These are phyloP conservation scores for Verticillium zaregamsianum DNA, from an alignment of 2,329 filamentous ascomycete genomes.

Conservation along the genomic window DNA sequence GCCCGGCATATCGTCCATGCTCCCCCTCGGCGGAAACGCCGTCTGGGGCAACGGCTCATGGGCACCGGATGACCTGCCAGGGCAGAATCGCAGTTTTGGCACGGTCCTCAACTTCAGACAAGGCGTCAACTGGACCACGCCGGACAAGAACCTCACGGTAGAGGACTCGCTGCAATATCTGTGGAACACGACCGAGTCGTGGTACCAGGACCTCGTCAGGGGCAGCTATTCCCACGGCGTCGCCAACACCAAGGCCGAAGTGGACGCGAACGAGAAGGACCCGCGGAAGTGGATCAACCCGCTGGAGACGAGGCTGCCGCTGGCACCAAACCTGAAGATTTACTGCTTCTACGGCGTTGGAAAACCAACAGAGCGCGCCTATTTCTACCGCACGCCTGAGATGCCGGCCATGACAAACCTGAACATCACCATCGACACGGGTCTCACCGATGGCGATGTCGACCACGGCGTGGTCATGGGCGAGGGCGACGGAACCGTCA, in stretches of 20 bases:
- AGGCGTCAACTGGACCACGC: constrained; percentile 58
- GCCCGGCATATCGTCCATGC: constrained; percentile 95
- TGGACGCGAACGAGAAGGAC: constrained; percentile 76
- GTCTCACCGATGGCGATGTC: constrained; percentile 52
- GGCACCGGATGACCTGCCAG: constrained; percentile 81
- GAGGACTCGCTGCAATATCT: constrained; percentile 74
- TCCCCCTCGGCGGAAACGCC: constrained; percentile 86
- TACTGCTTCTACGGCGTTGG: constrained; percentile 97
- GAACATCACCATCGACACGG: constrained; percentile 71
- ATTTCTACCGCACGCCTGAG: constrained; percentile 77
- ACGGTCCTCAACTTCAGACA: constrained; percentile 79
- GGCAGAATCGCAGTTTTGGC: constrained; percentile 70
- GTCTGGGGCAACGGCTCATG: constrained; percentile 90
- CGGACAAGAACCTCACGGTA: constrained; percentile 75
- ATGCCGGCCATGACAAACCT: constrained; percentile 60
- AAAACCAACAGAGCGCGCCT: constrained; percentile 87
- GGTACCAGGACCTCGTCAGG: constrained; percentile 74
- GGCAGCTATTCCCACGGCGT: constrained; percentile 83
- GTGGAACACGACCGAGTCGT: constrained; percentile 71
- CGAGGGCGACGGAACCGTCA: constrained; percentile 94
- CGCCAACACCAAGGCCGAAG: constrained; percentile 72
- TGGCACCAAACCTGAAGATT: constrained; percentile 86
- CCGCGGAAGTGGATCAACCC: constrained; percentile 91
- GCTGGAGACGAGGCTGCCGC: constrained; percentile 79
- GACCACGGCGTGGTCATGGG: constrained; percentile 95